Conservation (phyloP, 805 yeast species). For the Candida broadrunensis region DNA sequence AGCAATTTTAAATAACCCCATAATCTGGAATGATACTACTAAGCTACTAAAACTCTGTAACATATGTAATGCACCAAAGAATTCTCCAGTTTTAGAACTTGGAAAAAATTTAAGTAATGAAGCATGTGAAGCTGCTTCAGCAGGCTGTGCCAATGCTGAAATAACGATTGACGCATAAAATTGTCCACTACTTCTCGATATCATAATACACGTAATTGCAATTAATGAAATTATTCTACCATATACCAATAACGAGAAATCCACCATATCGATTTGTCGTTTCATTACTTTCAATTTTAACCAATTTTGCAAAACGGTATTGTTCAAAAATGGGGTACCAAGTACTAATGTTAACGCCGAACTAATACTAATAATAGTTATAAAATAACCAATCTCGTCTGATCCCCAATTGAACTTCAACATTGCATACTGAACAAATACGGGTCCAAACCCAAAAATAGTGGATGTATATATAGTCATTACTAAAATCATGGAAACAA, state of each 20-base stretch:
- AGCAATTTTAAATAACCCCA: conserved; percentile 39
- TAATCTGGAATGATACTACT: conserved; percentile 44
- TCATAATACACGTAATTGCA: conserved; percentile 21
- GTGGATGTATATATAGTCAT: not conserved
- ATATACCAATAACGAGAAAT: conserved; percentile 30
- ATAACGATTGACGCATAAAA: conserved; percentile 25
- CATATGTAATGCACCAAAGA: conserved; percentile 37
- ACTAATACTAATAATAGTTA: conserved; percentile 39
- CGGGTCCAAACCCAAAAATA: conserved; percentile 14
- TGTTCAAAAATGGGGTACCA: conserved; percentile 44
- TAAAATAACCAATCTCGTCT: conserved; percentile 47
- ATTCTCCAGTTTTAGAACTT: conserved; percentile 12
- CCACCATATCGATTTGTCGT: conserved; percentile 46
- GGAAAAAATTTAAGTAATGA: conserved; percentile 57
- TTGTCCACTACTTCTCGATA: conserved; percentile 17
- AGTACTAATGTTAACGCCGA: conserved; percentile 45
- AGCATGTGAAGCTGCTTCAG: conserved; percentile 55
- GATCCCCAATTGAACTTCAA: conserved; percentile 51
- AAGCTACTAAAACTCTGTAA: conserved; percentile 45
- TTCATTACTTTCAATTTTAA: conserved; percentile 24
- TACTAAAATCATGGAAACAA: not conserved
- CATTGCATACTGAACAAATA: conserved; percentile 50
- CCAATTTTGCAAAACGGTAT: conserved; percentile 25
- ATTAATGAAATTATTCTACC: conserved; percentile 33
- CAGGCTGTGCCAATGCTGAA: conserved; percentile 36